phyloP scores from a whole-genome alignment of 305 asterid species.

The Fraxinus baroniana region DNA sequence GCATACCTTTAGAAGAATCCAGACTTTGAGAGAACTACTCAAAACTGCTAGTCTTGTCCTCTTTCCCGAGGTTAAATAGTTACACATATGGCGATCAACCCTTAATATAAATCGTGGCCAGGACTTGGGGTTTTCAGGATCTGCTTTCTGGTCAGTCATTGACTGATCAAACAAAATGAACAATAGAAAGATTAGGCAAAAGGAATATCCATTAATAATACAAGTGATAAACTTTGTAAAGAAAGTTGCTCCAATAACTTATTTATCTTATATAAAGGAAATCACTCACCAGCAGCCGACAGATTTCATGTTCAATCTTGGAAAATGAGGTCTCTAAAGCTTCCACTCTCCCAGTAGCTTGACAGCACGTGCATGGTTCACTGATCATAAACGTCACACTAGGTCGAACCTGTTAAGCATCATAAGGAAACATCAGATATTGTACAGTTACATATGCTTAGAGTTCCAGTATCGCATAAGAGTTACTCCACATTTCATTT shows the following conservation, averaged over 20 bases:
- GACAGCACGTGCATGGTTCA: constrained; percentile 92
- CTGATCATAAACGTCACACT: constrained; percentile 96
- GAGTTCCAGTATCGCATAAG: constrained; percentile 11
- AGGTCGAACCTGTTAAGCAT: constrained; percentile 79
- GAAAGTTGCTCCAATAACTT: constrained; percentile 1
- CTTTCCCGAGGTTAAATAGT: constrained; percentile 85
- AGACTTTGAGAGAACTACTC: constrained; percentile 96
- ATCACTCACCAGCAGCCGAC: constrained; percentile 74
- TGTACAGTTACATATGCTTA: constrained; percentile 16
- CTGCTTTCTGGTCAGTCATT: constrained; percentile 61
- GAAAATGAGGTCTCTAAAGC: constrained; percentile 93
- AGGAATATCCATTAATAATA: constrained; percentile 7
- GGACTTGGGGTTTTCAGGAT: constrained; percentile 69
- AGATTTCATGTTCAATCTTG: constrained; percentile 89
- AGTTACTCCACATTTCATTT: neutral
- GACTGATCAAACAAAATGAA: constrained; percentile 53
- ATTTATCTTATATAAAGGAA: neutral
- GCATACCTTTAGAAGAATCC: constrained; percentile 92
- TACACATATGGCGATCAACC: constrained; percentile 92
- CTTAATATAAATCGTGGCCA: constrained; percentile 89
- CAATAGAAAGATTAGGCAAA: constrained; percentile 17
- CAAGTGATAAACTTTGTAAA: neutral
- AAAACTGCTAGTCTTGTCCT: constrained; percentile 79
- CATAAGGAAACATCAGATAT: constrained; percentile 12
- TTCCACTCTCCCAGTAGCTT: constrained; percentile 95